These are phyloP conservation scores for Pisolithus thermaeus DNA, from an alignment of 1,284 basidiomycete genomes.

Conservation along the genomic window DNA sequence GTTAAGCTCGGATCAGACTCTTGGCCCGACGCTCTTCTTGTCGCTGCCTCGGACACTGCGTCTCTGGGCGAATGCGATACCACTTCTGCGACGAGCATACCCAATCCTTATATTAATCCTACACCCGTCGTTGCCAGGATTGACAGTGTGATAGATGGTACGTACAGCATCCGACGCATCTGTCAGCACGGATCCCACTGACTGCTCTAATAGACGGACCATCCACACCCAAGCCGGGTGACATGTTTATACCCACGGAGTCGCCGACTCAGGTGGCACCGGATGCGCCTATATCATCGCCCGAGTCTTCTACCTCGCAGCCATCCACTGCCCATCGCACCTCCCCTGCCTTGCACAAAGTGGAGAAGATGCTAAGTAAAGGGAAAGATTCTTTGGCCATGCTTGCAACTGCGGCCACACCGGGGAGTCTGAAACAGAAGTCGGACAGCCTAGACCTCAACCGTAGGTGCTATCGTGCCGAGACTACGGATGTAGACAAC, in stretches of 20 bases:
- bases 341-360: constrained; percentile 24
- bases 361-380: constrained; percentile 33
- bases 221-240: constrained; percentile 12
- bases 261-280: background rate
- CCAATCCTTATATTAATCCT: constrained; percentile 29
- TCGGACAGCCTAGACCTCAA: constrained; percentile 10
- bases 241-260: constrained; percentile 3
- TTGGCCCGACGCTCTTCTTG: constrained; percentile 18
- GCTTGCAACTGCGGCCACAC: constrained; percentile 15
- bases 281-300: constrained; percentile 1
- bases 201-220: constrained; percentile 15
- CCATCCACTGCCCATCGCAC: constrained; percentile 11
- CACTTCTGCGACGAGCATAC: constrained; percentile 17
- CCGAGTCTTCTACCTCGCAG: constrained; percentile 5
- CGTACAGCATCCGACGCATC: constrained; percentile 1
- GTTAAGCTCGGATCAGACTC: constrained; percentile 11
- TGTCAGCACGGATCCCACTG: constrained; percentile 1
- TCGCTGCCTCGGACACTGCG: constrained; percentile 3
- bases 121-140: constrained; percentile 15
- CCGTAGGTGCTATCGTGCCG: constrained; percentile 15
- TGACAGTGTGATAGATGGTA: constrained; percentile 13
- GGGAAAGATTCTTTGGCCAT: constrained; percentile 25
- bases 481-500: constrained; percentile 5
- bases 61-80: constrained; percentile 2
- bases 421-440: constrained; percentile 8